Conservation (phyloP, 768 basidiomycete species). For the Sutorius australiensis region DNA sequence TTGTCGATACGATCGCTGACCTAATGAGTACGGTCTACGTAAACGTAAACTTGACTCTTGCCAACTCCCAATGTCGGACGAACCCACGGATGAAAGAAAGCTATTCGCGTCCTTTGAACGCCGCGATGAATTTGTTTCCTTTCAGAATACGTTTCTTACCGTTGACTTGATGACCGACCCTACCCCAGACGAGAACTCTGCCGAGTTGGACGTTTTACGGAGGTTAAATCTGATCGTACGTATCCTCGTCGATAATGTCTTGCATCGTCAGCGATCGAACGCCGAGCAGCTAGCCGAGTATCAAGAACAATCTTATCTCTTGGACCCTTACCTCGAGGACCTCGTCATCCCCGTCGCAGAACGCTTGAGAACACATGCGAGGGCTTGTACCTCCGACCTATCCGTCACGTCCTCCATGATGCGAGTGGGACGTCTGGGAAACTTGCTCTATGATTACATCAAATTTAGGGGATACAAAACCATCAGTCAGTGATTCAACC, state of each 20-base stretch:
- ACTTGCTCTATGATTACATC: slow-evolving; percentile 72
- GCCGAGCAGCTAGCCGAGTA: slow-evolving; percentile 72
- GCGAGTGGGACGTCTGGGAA: slow-evolving; percentile 51
- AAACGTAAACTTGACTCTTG: not conserved
- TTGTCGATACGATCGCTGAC: slow-evolving; percentile 16
- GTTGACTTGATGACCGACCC: slow-evolving; percentile 44
- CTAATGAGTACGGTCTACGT: slow-evolving; percentile 7
- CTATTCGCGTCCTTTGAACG: slow-evolving; percentile 58
- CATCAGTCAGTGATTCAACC: slow-evolving; percentile 60
- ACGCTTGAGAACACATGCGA: slow-evolving; percentile 53
- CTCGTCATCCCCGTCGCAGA: slow-evolving; percentile 76
- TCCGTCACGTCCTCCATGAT: slow-evolving; percentile 27
- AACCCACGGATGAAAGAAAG: slow-evolving; percentile 39
- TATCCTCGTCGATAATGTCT: slow-evolving; percentile 10
- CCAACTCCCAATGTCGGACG: slow-evolving; percentile 34
- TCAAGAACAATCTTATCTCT: slow-evolving; percentile 88
- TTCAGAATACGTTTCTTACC: slow-evolving; percentile 49
- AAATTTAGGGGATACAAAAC: slow-evolving; percentile 90
- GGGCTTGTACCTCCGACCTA: slow-evolving; percentile 32
- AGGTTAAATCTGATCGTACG: slow-evolving; percentile 52
- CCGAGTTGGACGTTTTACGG: slow-evolving; percentile 40
- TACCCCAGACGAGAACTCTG: slow-evolving; percentile 39
- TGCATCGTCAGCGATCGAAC: not conserved
- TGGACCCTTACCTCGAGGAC: slow-evolving; percentile 83
- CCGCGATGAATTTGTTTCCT: slow-evolving; percentile 52